phyloP scores from a whole-genome alignment of 805 yeast genomes.

The Diddensiella caesifluorescens region DNA sequence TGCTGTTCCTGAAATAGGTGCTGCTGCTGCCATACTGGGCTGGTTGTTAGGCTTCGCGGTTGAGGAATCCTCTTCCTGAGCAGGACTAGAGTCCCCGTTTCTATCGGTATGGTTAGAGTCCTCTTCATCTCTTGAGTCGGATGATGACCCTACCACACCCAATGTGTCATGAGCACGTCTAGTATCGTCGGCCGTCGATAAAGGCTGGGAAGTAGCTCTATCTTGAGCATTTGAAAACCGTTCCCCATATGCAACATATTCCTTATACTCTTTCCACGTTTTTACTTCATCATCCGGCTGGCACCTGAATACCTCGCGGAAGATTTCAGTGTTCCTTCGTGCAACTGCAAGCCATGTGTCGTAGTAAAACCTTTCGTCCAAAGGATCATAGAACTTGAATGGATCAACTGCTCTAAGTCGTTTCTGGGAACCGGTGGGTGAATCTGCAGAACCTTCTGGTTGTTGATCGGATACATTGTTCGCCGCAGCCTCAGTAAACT shows the following conservation, averaged over 20 bases:
- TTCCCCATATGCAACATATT: conserved; percentile 41
- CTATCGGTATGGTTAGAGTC: not conserved
- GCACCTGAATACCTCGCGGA: conserved; percentile 78
- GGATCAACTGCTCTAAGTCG: conserved; percentile 56
- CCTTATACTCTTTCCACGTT: conserved; percentile 86
- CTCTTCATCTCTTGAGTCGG: not conserved
- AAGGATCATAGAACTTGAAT: conserved; percentile 81
- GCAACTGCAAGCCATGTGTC: conserved; percentile 85
- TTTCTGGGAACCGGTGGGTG: not conserved
- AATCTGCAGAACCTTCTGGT: not conserved
- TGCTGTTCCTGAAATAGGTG: not conserved
- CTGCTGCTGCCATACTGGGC: not conserved
- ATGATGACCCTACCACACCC: conserved; percentile 3
- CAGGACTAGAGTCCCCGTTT: not conserved
- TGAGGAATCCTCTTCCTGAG: conserved; percentile 1
- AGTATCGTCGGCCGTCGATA: conserved; percentile 16
- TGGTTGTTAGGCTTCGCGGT: not conserved
- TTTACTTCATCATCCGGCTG: conserved; percentile 94
- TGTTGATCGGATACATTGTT: not conserved
- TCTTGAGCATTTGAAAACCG: conserved; percentile 31
- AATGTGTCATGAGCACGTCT: conserved; percentile 18
- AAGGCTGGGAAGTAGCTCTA: conserved; percentile 33
- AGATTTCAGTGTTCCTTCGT: conserved; percentile 72
- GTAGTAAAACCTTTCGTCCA: conserved; percentile 73
- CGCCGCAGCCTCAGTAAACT: conserved; percentile 27